phyloP scores from a whole-genome alignment of 1,284 basidiomycete genomes.

The Takashimella tepidaria region DNA sequence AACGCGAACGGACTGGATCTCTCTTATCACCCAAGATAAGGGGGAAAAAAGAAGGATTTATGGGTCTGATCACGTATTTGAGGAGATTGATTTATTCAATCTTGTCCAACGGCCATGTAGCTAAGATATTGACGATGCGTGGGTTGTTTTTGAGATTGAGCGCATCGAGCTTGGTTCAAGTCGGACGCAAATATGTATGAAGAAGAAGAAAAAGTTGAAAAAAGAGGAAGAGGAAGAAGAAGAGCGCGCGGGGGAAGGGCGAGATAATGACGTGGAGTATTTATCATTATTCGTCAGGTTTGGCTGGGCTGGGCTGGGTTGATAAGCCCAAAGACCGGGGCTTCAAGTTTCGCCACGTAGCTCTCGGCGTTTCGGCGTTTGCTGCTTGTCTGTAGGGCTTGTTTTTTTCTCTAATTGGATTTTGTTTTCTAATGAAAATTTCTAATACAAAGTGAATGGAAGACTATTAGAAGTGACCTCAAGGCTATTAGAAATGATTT shows the following conservation, averaged over 20 bases:
- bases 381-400: no score
- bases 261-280: neutral
- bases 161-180: conserved; percentile 19
- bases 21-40: no score
- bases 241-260: neutral
- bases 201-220: neutral
- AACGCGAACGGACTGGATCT: conserved; percentile 20
- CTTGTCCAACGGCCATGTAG: conserved; percentile 37
- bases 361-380: neutral
- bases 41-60: neutral
- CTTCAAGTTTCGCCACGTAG: neutral
- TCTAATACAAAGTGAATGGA: no score
- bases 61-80: conserved; percentile 28
- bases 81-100: conserved; percentile 21
- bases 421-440: no score
- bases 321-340: no score
- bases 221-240: neutral
- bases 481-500: no score
- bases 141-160: conserved; percentile 14
- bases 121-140: no score
- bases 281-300: no score
- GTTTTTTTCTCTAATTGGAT: no score
- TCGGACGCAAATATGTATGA: neutral
- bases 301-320: no score
- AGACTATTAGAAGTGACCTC: no score